phyloP scores from a whole-genome alignment of 208 protist species.

The Leishmania braziliensis region DNA sequence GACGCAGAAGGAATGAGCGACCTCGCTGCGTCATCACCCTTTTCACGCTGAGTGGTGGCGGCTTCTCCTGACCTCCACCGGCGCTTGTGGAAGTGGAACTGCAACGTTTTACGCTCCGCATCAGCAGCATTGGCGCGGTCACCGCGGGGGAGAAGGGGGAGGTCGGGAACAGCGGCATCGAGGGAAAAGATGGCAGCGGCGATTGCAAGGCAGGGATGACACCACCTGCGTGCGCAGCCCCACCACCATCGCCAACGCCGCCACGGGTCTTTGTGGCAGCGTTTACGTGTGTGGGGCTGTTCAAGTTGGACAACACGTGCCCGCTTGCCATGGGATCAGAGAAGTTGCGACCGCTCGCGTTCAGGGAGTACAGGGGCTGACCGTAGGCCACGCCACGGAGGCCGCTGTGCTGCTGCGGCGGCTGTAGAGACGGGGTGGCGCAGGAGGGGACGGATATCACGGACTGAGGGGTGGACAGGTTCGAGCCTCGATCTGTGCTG shows the following conservation, averaged over 20 bases:
- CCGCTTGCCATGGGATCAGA: background rate
- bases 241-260: background rate
- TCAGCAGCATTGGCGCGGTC: background rate
- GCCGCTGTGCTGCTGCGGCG: background rate
- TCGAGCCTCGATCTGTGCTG: slow-evolving; percentile 9
- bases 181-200: background rate
- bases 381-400: background rate
- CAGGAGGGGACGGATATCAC: background rate
- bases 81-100: background rate
- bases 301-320: background rate
- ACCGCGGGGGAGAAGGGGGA: background rate
- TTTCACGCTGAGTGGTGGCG: background rate
- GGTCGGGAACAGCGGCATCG: background rate
- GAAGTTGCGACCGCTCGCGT: background rate
- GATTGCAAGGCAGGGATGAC: background rate
- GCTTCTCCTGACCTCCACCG: background rate
- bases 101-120: background rate
- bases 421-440: background rate
- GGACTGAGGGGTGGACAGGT: background rate
- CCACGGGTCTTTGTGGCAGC: background rate
- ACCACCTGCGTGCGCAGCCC: background rate
- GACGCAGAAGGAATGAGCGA: slow-evolving; percentile 1
- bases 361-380: background rate
- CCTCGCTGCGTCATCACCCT: background rate
- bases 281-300: background rate